Conservation (phyloP, 192 early-diverging fungal genomes). For the Phlyctochytrium planicorne region DNA sequence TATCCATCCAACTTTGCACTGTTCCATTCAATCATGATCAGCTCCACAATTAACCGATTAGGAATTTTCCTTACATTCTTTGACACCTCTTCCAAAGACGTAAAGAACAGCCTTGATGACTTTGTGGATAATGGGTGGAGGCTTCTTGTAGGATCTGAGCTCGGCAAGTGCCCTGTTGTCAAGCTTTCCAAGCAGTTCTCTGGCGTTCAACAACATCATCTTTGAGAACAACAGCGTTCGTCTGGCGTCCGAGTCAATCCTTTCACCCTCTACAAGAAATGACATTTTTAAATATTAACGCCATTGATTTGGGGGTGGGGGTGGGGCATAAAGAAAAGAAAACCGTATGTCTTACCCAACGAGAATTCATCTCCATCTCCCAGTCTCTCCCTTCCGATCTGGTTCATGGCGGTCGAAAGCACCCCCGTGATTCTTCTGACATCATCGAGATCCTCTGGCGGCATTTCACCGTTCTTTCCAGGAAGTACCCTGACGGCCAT, state of each 20-base stretch:
- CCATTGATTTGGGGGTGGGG: too few species aligned
- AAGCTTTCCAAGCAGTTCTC: slow-evolving; percentile 35
- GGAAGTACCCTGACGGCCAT: slow-evolving; percentile 16
- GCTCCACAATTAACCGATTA: slow-evolving; percentile 26
- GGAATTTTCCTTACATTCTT: slow-evolving; percentile 32
- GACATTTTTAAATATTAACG: background rate
- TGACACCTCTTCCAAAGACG: slow-evolving; percentile 54
- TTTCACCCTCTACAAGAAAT: slow-evolving; percentile 42
- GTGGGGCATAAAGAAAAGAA: background rate
- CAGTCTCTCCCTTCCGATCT: slow-evolving; percentile 25
- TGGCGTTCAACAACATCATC: slow-evolving; percentile 46
- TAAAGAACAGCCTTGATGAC: slow-evolving; percentile 55
- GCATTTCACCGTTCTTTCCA: slow-evolving; percentile 16
- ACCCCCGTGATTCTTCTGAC: slow-evolving; percentile 23
- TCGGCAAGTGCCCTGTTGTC: slow-evolving; percentile 48
- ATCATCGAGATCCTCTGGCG: slow-evolving; percentile 40
- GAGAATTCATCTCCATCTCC: slow-evolving; percentile 15
- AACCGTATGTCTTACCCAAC: background rate
- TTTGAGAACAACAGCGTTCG: slow-evolving; percentile 51
- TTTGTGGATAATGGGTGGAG: slow-evolving; percentile 50
- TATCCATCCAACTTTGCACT: slow-evolving; percentile 42
- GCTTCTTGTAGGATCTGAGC: slow-evolving; percentile 55
- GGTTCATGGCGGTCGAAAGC: slow-evolving; percentile 18
- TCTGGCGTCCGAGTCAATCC: slow-evolving; percentile 41
- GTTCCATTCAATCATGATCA: slow-evolving; percentile 14